A percentile compares a stretch with the other conserved stretches of the same genome.
These are phyloP conservation scores for Sarcocystis neurona DNA, from an alignment of 169 alveolate species.

Conservation along the genomic window DNA sequence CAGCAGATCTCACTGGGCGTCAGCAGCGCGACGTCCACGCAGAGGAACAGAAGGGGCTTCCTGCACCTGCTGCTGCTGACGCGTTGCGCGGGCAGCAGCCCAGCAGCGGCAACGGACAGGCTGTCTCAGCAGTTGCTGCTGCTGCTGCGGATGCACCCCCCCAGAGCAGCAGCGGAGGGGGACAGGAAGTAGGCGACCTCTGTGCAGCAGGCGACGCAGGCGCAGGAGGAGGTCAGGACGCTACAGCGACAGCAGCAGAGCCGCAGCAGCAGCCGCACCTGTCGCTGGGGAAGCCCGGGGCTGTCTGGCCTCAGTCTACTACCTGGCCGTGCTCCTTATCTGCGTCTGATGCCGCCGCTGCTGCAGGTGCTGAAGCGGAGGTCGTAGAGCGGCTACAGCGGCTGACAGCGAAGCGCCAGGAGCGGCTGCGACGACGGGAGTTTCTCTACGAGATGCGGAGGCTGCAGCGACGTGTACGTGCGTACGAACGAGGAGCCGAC, in stretches of 20 bases:
- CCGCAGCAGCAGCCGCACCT: background rate
- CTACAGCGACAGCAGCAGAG: background rate
- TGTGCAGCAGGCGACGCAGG: background rate
- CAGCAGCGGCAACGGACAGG: too few relatives aligned
- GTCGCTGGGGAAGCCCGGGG: background rate
- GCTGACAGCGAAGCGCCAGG: background rate
- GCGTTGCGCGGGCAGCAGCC: too few relatives aligned
- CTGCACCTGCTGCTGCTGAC: too few relatives aligned
- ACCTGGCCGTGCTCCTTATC: background rate
- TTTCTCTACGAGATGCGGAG: background rate
- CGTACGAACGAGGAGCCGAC: too few relatives aligned
- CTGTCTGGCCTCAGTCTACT: background rate
- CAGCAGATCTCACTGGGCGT: background rate
- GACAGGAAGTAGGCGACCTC: too few relatives aligned
- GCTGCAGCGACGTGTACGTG: background rate
- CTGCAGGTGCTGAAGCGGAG: background rate
- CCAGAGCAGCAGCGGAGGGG: too few relatives aligned
- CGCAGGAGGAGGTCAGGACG: background rate
- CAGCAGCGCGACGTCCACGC: background rate
- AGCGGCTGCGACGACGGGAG: background rate
- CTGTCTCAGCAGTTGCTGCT: too few relatives aligned
- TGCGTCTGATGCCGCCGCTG: background rate
- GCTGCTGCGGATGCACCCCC: too few relatives aligned
- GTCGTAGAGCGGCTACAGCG: constrained; percentile 6
- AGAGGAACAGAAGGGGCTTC: background rate